phyloP scores from a whole-genome alignment of 495 filamentous ascomycete genomes.

The Tuber indicum region DNA sequence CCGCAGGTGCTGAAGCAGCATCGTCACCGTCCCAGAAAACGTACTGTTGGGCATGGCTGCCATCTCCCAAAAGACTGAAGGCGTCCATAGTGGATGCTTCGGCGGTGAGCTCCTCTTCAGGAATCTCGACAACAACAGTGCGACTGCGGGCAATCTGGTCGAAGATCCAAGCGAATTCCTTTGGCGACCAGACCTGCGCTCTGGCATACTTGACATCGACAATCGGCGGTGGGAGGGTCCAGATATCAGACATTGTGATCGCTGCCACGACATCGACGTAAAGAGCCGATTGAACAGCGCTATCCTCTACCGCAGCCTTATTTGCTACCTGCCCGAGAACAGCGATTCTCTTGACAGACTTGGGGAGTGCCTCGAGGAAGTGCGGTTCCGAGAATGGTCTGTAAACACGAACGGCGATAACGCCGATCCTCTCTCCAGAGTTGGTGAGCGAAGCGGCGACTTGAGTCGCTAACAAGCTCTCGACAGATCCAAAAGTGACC shows the following conservation, averaged over 20 bases:
- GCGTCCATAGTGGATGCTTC: constrained; percentile 37
- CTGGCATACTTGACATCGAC: constrained; percentile 85
- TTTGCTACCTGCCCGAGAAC: constrained; percentile 49
- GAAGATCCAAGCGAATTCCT: constrained; percentile 61
- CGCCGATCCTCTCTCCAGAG: constrained; percentile 69
- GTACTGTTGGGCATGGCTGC: constrained; percentile 64
- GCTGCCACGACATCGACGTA: constrained; percentile 84
- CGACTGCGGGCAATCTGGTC: constrained; percentile 49
- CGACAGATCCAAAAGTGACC: constrained; percentile 85
- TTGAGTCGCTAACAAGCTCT: constrained; percentile 77
- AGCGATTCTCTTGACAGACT: constrained; percentile 64
- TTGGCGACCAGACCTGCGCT: constrained; percentile 72
- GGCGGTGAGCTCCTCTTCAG: constrained; percentile 41
- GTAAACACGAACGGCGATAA: constrained; percentile 86
- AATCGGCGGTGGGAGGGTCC: constrained; percentile 54
- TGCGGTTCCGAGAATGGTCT: constrained; percentile 89
- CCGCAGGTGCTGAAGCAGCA: constrained; percentile 58
- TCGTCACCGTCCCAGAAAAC: constrained; percentile 88
- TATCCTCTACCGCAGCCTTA: constrained; percentile 56
- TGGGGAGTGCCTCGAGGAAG: constrained; percentile 73
- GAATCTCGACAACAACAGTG: constrained; percentile 38
- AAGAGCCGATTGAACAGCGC: constrained; percentile 67
- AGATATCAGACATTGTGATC: constrained; percentile 66
- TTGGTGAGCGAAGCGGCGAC: constrained; percentile 66
- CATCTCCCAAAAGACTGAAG: constrained; percentile 38